Evolutionary conservation across 495 filamentous ascomycete genomes (phyloP).

Genomic region (Annulohypoxylon nitens): DNA sequence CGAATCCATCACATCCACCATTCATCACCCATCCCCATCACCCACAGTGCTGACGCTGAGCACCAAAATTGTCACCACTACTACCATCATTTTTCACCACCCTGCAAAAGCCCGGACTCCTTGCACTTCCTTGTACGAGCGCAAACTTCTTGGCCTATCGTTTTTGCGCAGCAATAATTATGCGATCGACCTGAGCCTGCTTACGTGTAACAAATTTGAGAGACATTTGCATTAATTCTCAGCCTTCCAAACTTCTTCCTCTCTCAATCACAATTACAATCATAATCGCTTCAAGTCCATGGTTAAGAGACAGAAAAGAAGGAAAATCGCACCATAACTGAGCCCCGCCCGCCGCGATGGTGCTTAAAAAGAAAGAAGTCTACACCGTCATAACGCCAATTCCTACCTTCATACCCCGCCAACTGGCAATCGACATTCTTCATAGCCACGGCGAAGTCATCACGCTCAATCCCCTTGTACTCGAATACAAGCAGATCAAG

Average conservation of each 20-base stretch:
- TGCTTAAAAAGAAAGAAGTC: constrained; percentile 64
- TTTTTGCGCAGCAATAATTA: constrained; percentile 32
- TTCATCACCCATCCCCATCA: not conserved
- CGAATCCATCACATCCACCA: too few relatives aligned
- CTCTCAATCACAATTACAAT: not conserved
- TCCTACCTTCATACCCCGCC: constrained; percentile 63
- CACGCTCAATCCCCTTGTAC: constrained; percentile 80
- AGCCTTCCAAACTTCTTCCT: not conserved
- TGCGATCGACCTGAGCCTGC: constrained; percentile 33
- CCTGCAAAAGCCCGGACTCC: constrained; percentile 10
- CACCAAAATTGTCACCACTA: constrained; percentile 7
- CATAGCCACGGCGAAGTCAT: constrained; percentile 76
- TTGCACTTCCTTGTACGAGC: constrained; percentile 32
- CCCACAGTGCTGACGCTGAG: constrained; percentile 35
- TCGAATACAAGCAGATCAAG: constrained; percentile 71
- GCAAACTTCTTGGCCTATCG: constrained; percentile 30
- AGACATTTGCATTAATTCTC: constrained; percentile 18
- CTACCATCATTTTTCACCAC: constrained; percentile 8
- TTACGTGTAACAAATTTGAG: constrained; percentile 39
- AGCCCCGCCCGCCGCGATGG: constrained; percentile 38
- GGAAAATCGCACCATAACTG: not conserved
- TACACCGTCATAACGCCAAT: constrained; percentile 64
- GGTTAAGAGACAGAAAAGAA: constrained; percentile 9
- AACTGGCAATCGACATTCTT: constrained; percentile 56
- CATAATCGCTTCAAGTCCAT: constrained; percentile 17